Evolutionary conservation across 2,329 filamentous ascomycete genomes (phyloP).

Genomic region (Xylaria sp.): DNA sequence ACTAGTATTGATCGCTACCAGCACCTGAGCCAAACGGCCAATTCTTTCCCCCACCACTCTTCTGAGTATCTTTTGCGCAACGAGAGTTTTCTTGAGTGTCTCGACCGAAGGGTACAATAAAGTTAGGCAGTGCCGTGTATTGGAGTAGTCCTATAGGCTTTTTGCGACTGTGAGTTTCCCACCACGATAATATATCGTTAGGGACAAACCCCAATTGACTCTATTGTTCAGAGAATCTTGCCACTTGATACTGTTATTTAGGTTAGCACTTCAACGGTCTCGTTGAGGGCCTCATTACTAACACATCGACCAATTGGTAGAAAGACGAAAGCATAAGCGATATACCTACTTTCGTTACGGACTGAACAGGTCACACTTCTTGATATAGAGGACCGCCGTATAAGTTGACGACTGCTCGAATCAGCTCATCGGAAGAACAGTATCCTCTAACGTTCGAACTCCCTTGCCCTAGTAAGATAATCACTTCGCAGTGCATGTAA

Average conservation of each 20-base stretch:
- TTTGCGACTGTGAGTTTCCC: background rate
- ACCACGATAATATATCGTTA: background rate
- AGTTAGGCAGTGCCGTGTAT: background rate
- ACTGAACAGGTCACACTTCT: background rate
- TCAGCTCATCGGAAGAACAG: background rate
- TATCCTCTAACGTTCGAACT: background rate
- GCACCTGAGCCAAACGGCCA: background rate
- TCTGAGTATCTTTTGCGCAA: background rate
- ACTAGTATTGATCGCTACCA: conserved; percentile 4
- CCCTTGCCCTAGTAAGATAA: conserved; percentile 14
- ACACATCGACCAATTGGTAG: background rate
- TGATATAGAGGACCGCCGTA: background rate
- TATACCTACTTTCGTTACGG: background rate
- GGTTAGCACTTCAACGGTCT: background rate
- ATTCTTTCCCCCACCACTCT: background rate
- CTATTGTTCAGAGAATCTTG: background rate
- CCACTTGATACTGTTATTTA: background rate
- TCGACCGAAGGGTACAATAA: background rate
- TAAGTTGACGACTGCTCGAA: background rate
- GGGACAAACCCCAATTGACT: background rate
- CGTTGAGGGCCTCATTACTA: background rate
- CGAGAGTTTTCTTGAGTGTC: background rate
- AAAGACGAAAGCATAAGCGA: conserved; percentile 12
- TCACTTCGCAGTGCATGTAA: conserved; percentile 26
- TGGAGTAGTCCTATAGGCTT: background rate